Base-by-base conservation (phyloP, 768 basidiomycete species). In the Boletus sensibilis region DNA sequence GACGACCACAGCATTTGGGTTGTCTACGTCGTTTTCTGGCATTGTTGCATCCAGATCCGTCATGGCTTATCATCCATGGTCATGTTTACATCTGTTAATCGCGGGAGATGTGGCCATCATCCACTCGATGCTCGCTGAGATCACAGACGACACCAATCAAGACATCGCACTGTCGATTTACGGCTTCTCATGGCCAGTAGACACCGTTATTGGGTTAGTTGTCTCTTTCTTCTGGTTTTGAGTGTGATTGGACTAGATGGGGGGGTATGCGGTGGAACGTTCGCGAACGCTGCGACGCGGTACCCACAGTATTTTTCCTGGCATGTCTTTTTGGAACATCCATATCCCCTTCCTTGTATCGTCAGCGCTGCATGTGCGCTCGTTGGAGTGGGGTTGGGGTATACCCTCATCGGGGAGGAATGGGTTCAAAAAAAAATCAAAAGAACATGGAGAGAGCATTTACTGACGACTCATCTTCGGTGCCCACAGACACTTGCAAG, bases 111-210 rank as follows among this genome's bases (percentile, higher is more conserved):
- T 82, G 40, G 83, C 84, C 12, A 85, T 86, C 9, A 76, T 87
- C 33, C 81, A 84, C 50, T 81, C 82, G 3, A 77, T 84, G 20
- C 73, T 88, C 0, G 79, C 81, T 3, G 86, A 88, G 66, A 72
- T 88, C 27, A 84, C 85, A 10, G 83, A 88, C 63, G 66, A 79
- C 9, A 81, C 80, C 9, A 86, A 88, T 58, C 82, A 85, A 68
- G 78, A 80, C 6, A 60, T 77, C 25, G 83, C 82, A 14, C 82
- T 83, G 61, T 79, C 85, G 3, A 72, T 86, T 13, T 86, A 82
- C 59, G 79, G 79, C 12, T 68, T 86, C 12, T 76, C 78, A 42
- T 85, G 82, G 83, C 80, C 83, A 18, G 50, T 82, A 0, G 85
- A 83, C 5, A 74, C 77, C 5, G 77, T 83, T 48, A 72, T 86